phyloP scores from a whole-genome alignment of 176 grass and related monocot species.

The Pharus latifolius region DNA sequence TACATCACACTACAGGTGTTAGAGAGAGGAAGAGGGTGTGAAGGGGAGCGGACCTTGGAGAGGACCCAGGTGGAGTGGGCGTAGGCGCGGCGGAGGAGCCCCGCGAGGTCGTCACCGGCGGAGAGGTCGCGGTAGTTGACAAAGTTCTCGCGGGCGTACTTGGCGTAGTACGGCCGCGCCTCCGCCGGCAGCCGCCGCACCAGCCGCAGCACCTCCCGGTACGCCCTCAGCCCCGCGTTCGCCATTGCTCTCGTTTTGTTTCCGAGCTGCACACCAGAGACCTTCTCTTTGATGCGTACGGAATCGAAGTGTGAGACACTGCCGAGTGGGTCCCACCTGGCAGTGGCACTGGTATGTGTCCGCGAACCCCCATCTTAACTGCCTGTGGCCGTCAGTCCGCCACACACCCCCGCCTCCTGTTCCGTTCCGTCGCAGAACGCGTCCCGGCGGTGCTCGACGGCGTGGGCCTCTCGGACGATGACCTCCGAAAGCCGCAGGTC shows the following conservation, averaged over 20 bases:
- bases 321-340: no score
- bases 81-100: conserved; percentile 74
- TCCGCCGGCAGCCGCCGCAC: conserved; percentile 71
- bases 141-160: conserved; percentile 92
- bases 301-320: no score
- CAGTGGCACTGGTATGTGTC: no score
- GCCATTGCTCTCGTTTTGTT: conserved; percentile 9
- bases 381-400: no score
- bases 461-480: conserved; percentile 44
- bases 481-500: conserved; percentile 38
- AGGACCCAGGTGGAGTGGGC: conserved; percentile 84
- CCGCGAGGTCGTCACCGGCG: conserved; percentile 54
- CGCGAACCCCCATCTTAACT: no score
- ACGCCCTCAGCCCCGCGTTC: conserved; percentile 46
- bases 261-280: not conserved
- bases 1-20: not conserved
- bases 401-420: no score
- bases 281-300: not conserved
- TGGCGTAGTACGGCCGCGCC: conserved; percentile 63
- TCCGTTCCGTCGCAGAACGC: conserved; percentile 42
- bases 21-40: not conserved
- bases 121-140: conserved; percentile 87
- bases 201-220: conserved; percentile 71
- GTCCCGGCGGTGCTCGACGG: conserved; percentile 45
- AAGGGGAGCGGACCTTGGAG: conserved; percentile 44